Evolutionary conservation across 2,329 filamentous ascomycete species (phyloP), one percentile per base, ranked within the genome.

Genomic region (Albophoma yamanashiensis): DNA sequence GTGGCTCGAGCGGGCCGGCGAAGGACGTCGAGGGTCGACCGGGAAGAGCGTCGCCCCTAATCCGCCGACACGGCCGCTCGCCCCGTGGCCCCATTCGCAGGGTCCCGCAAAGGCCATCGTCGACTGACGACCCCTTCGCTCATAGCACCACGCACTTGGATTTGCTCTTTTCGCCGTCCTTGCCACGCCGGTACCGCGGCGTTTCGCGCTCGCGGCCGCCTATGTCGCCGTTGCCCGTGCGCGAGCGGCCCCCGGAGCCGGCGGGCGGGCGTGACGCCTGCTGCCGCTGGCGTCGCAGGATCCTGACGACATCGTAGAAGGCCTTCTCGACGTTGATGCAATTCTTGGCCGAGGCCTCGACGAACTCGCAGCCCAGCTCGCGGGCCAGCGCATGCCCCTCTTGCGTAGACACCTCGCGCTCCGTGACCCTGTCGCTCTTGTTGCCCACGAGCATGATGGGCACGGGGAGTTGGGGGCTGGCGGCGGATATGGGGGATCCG

Each of bases 361-460:
- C 92, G 68, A 97, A 97, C 67, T 97, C 92, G 76, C 94, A 97
- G 64, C 91, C 91, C 45, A 99, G 80, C 69, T 97, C 91, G 69
- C 92, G 89, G 59, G 94, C 93, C 45, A 97, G 79, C 58, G 92
- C 92, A 66, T 91, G 89, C 20, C 94, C 94, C 77, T 99, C 94
- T 74, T 97, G 94, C 57, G 92, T 96, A 2, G 92, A 97, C 4
- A 97, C 94, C 71, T 97, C 93, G 65, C 94, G 86, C 77, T 97
- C 94, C 36, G 93, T 96, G 55, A 96, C 91, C 69, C 94, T 85
- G 76, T 99, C 94, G 77, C 91, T 96, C 79, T 99, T 99, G 81
- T 99, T 97, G 66, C 94, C 94, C 42, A 99, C 94, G 38, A 99
- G 83, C 94, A 99, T 97, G 69, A 99, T 91, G 55, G 94, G 94